Evolutionary conservation across 371 early-diverging fungal species (phyloP).

Genomic region (Lichtheimia hyalospora): DNA sequence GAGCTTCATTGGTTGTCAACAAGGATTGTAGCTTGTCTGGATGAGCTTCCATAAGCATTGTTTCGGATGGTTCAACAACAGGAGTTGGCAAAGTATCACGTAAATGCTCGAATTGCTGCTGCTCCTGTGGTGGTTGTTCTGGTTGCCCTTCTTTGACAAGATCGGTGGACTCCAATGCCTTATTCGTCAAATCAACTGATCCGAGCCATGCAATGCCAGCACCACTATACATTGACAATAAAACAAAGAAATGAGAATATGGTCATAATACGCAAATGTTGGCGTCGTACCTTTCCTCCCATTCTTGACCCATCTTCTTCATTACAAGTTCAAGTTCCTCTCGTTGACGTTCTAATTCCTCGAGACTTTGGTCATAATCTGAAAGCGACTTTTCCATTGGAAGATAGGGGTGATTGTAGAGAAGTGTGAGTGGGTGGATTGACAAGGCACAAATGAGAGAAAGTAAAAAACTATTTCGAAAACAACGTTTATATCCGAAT

Average conservation of each 20-base stretch:
- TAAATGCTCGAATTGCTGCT: neutral
- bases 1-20: constrained; percentile 35
- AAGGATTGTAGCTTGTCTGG: constrained; percentile 38
- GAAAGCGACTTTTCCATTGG: constrained; percentile 15
- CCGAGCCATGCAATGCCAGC: constrained; percentile 48
- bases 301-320: constrained; percentile 51
- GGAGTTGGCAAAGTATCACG: neutral
- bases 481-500: too few species aligned
- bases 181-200: constrained; percentile 5
- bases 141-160: neutral
- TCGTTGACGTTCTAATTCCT: constrained; percentile 41
- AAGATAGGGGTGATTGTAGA: neutral
- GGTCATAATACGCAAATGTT: neutral
- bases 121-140: constrained; percentile 4
- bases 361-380: constrained; percentile 48
- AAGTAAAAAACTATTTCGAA: too few species aligned
- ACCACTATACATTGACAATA: constrained; percentile 23
- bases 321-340: constrained; percentile 41
- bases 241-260: neutral
- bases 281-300: constrained; percentile 44
- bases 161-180: neutral
- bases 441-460: too few species aligned
- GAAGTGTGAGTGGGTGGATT: neutral
- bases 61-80: constrained; percentile 1
- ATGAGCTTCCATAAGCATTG: constrained; percentile 19